Evolutionary conservation across 1,284 basidiomycete species (phyloP), one percentile per base, ranked within the genome.

Genomic region (Trichosporon sp.): DNA sequence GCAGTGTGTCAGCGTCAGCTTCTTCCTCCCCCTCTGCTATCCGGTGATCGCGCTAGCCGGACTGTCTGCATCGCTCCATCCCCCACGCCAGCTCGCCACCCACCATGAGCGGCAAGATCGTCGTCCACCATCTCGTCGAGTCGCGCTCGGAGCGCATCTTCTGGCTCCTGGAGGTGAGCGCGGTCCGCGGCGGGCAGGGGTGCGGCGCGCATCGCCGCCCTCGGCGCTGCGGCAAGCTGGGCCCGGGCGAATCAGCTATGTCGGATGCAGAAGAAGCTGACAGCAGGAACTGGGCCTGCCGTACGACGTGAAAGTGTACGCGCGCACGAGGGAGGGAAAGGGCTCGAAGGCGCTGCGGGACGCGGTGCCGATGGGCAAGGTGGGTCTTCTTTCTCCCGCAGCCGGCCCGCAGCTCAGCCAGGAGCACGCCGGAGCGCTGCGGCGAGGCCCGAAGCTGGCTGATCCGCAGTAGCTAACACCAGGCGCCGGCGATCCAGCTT

Each of bases 131-230:
- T 72, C 75, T 82, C 60, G 76, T 78, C 68, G 34, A 64, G 31
- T 81, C 78, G 15, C 73, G 79, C 42, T 80, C 80, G 0, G 76
- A 79, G 23, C 70, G 80, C 44, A 75, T 81, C 51, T 79, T 69
- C 31, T 71, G 70, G 73, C 29, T 74, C 31, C 70, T 73, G 21
- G 72, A 73, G 70, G 80, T 80, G 64, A 68, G 79, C 27, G 69
- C 15, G 18, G 31, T 32, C 38, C n/a, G n/a, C n/a, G n/a, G n/a
- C n/a, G n/a, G n/a, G n/a, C n/a, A n/a, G n/a, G n/a, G n/a, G n/a
- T n/a, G n/a, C n/a, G n/a, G n/a, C n/a, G n/a, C n/a, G n/a, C n/a
- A n/a, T n/a, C n/a, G n/a, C n/a, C n/a, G n/a, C n/a, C n/a, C n/a
- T n/a, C n/a, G n/a, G n/a, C n/a, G n/a, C n/a, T n/a, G n/a, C n/a